A percentile compares a stretch with the other conserved stretches of the same genome.
phyloP scores from a whole-genome alignment of 306 rosid species.

The Vicia villosa region DNA sequence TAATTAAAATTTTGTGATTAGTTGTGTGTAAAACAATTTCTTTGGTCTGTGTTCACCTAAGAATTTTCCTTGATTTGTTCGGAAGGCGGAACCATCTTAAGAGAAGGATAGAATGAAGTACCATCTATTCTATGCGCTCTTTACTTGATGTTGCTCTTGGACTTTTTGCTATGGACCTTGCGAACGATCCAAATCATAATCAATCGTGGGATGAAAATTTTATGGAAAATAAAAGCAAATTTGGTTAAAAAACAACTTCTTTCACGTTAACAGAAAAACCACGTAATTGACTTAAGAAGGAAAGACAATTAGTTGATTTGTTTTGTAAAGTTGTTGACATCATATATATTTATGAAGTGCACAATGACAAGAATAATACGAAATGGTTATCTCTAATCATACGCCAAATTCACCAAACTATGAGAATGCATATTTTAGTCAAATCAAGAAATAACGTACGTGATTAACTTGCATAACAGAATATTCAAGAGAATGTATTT shows the following conservation, averaged over 20 bases:
- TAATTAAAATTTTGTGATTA: too few relatives aligned
- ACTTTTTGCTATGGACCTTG: too few relatives aligned
- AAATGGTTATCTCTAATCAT: slow-evolving; percentile 7
- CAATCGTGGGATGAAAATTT: too few relatives aligned
- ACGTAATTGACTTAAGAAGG: slow-evolving; percentile 12
- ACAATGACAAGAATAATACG: slow-evolving; percentile 11
- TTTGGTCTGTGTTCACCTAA: too few relatives aligned
- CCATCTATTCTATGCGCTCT: too few relatives aligned
- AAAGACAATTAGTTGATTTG: slow-evolving; percentile 14
- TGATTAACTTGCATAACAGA: slow-evolving; percentile 26
- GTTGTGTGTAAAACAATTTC: too few relatives aligned
- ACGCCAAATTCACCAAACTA: slow-evolving; percentile 11
- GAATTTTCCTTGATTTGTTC: too few relatives aligned
- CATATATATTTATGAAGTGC: neutral
- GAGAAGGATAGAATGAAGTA: too few relatives aligned
- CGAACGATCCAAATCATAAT: too few relatives aligned
- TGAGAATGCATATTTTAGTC: neutral
- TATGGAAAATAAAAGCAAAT: neutral
- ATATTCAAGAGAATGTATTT: slow-evolving; percentile 12
- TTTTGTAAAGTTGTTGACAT: slow-evolving; percentile 2
- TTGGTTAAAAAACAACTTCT: neutral
- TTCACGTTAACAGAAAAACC: neutral
- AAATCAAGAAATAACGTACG: slow-evolving; percentile 27
- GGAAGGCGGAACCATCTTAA: too few relatives aligned
- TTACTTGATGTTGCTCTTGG: too few relatives aligned